Conservation (phyloP, 2,329 filamentous ascomycete genomes). For the Colletotrichum theobromicola region DNA sequence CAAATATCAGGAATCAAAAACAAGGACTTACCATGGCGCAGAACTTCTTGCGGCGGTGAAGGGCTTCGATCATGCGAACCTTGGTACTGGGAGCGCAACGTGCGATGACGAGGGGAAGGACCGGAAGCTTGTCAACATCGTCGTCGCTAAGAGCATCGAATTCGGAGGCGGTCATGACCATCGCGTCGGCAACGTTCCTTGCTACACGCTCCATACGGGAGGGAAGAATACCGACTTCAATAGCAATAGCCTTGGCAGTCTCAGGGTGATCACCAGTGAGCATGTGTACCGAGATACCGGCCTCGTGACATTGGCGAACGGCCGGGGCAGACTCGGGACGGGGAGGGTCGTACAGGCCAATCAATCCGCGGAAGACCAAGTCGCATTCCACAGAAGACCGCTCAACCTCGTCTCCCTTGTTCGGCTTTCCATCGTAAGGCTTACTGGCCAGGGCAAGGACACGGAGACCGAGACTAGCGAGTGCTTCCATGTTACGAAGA, state of each 20-base stretch:
- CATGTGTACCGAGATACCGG: conserved; percentile 65
- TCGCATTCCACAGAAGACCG: conserved; percentile 4
- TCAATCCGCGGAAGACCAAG: conserved; percentile 14
- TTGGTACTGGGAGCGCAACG: conserved; percentile 70
- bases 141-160: conserved; percentile 65
- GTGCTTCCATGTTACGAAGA: conserved; percentile 67
- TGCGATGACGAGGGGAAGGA: conserved; percentile 67
- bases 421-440: conserved; percentile 4
- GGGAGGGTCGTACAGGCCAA: conserved; percentile 58
- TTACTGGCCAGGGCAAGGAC: conserved; percentile 71
- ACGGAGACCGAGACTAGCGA: conserved; percentile 68
- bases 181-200: conserved; percentile 53
- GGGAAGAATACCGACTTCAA: conserved; percentile 61
- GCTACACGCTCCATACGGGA: conserved; percentile 48
- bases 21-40: conserved; percentile 53
- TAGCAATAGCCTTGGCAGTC: conserved; percentile 63
- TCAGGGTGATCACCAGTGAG: conserved; percentile 65
- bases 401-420: not conserved
- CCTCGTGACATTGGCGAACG: conserved; percentile 56
- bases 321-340: conserved; percentile 63
- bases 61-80: conserved; percentile 67
- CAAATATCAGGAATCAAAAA: not conserved
- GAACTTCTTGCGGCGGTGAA: conserved; percentile 65
- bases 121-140: conserved; percentile 63
- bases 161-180: conserved; percentile 64